Base-by-base conservation (phyloP, 2,329 filamentous ascomycete genomes). In the Neoarthrinium moseri region DNA sequence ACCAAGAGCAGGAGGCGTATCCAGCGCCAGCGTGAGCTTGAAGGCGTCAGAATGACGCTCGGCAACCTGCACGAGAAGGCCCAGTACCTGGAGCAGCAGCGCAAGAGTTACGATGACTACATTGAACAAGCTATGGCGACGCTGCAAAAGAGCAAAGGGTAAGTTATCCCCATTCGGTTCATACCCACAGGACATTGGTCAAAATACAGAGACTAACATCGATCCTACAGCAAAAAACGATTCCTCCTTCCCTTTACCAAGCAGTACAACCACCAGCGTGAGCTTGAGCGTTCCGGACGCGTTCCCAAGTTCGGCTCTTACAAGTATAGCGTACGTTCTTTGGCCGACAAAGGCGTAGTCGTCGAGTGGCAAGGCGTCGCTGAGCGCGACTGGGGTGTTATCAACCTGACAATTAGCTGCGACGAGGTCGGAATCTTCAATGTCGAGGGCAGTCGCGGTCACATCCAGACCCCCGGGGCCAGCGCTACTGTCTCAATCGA, bases 111-210 rank as follows among this genome's bases (percentile, higher is more conserved):
- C 71, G 96, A 99, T 64, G 91, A 99, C 71, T 99, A 99, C 69
- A 96, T 99, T 61, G 95, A 99, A 71, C 91, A 96, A 67, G 92
- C 94, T 39, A 96, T 99, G 89, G 80, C 91, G 49, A 99, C 95
- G 4, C 76, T 99, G 48, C 94, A 97, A 67, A 96, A 89, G 70
- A 95, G 96, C 68, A 96, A 96, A 70, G 91, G 87, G 81, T 86
- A 77, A 65, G 79, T 67, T 38, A 41, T 44, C 40, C 6, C 23
- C 12, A 22, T 29, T 36, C 34, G 30, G 20, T 29, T 18, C 12
- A 46, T 38, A 34, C 33, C 15, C 13, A 24, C 41, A 41, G 24
- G 30, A 23, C 30, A 7, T 6, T 18, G 12, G 23, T 29, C 20
- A 48, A 39, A 36, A 39, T 30, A n/a, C 7, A 18, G 20, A 41